A percentile compares a stretch with the other conserved stretches of the same genome.
These are phyloP conservation scores for Marasmius tenuissimus DNA, from an alignment of 1,284 basidiomycete species.

Conservation along the genomic window DNA sequence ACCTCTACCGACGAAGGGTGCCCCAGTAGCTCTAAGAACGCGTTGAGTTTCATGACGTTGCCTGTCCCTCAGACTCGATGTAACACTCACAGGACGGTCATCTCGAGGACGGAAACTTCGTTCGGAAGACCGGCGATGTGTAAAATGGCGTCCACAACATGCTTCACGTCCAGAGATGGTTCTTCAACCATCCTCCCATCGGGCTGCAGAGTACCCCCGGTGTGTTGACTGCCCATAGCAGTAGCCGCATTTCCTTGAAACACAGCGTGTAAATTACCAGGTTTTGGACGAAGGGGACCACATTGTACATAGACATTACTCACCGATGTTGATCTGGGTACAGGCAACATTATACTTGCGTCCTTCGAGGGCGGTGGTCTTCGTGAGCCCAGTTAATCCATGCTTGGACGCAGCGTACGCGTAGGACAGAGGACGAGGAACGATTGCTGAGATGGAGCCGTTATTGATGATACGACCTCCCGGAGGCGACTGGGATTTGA, in stretches of 20 bases:
- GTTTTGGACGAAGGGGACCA: constrained; percentile 7
- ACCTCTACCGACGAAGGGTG: constrained; percentile 15
- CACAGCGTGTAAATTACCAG: background rate
- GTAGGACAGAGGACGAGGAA: constrained; percentile 66
- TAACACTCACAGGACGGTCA: constrained; percentile 33
- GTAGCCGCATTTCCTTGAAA: constrained; percentile 67
- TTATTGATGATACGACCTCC: constrained; percentile 86
- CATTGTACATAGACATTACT: constrained; percentile 2
- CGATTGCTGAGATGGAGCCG: constrained; percentile 74
- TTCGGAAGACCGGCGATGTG: constrained; percentile 70
- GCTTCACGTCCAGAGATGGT: constrained; percentile 63
- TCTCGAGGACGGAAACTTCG: constrained; percentile 68
- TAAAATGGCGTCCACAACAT: constrained; percentile 72
- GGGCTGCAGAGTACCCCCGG: constrained; percentile 61
- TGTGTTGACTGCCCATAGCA: constrained; percentile 45
- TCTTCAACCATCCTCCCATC: constrained; percentile 64
- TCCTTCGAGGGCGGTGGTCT: constrained; percentile 75
- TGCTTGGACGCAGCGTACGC: constrained; percentile 82
- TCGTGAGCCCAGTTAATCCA: constrained; percentile 75
- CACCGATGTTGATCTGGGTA: constrained; percentile 82
- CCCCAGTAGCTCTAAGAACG: constrained; percentile 4
- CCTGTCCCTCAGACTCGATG: background rate
- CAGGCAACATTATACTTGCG: constrained; percentile 71
- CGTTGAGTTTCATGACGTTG: background rate
- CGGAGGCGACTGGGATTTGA: constrained; percentile 70